Conservation (phyloP, 2,329 filamentous ascomycete genomes). For the Fusarium incarnatum region DNA sequence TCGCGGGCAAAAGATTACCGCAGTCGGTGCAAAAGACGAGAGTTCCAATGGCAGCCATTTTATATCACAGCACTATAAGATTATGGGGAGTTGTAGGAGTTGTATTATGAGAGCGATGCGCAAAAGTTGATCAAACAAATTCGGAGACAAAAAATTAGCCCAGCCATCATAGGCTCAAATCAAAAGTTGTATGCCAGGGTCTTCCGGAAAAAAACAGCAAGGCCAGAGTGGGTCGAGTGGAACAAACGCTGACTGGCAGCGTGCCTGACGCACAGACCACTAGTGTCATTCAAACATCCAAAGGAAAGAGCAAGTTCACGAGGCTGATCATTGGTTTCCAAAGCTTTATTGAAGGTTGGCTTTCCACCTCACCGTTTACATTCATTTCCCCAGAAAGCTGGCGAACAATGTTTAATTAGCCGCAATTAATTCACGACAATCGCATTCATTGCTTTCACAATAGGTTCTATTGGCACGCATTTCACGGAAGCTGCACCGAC, state of each 20-base stretch:
- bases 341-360: conserved; percentile 9
- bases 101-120: conserved; percentile 11
- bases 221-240: conserved; percentile 38
- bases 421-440: conserved; percentile 27
- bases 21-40: conserved; percentile 94
- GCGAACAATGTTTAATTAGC: conserved; percentile 43
- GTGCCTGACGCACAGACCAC: conserved; percentile 37
- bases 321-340: conserved; percentile 40
- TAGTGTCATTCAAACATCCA: conserved; percentile 32
- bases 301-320: conserved; percentile 39
- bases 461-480: conserved; percentile 1
- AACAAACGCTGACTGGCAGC: conserved; percentile 45
- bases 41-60: conserved; percentile 90
- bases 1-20: conserved; percentile 87
- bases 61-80: conserved; percentile 35
- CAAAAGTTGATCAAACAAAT: conserved; percentile 27
- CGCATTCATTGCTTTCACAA: background rate
- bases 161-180: conserved; percentile 39
- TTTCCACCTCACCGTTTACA: conserved; percentile 36
- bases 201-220: conserved; percentile 50
- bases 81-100: conserved; percentile 11
- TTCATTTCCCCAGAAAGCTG: conserved; percentile 22
- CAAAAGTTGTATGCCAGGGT: conserved; percentile 22
- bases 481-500: background rate
- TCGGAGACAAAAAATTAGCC: conserved; percentile 46